Base-by-base conservation (phyloP, 768 basidiomycete genomes). In the Floccularia luteovirens region DNA sequence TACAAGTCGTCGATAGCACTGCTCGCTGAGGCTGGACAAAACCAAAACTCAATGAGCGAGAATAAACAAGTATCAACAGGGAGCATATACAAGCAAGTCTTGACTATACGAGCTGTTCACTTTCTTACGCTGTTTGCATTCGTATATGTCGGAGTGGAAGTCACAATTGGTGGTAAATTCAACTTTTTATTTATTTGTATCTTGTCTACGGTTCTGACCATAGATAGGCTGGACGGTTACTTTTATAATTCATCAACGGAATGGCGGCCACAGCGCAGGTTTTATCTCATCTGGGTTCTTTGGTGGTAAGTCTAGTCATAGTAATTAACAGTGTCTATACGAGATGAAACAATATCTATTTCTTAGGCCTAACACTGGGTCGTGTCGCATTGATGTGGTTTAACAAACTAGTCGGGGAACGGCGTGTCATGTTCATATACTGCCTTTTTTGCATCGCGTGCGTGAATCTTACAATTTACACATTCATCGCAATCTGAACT, bases 161-260 rank as follows among this genome's bases (percentile, higher is more conserved):
- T n/a, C n/a, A n/a, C n/a, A n/a, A n/a, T n/a, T n/a, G n/a, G 7
- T 42, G 72, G 5, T 49, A 43, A 16, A 45, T 13, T 28, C 19
- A 70, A 8, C 19, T 12, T 32, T 16, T 17, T 12, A 31, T 16
- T 17, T 5, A 7, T 25, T 16, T 10, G n/a, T 10, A 17, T 8
- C 3, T 24, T n/a, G 11, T n/a, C 12, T 17, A 16, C 7, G 10
- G 20, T n/a, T 33, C 24, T 31, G 23, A 17, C 28, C 16, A 34
- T 31, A 16, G 2, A 21, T 25, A 71, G 73, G 73, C 0, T 77
- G 75, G 75, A 74, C 69, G 22, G 74, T 75, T 6, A 74, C 72
- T 6, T 78, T 66, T 47, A 59, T 75, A 20, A 62, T 67, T 7
- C 48, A 62, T 3, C 56, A 65, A 19, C 62, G 74, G 8, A 62